These are phyloP conservation scores for Geranium rotundifolium DNA, from an alignment of 345 rosid species.

Conservation along the genomic window DNA sequence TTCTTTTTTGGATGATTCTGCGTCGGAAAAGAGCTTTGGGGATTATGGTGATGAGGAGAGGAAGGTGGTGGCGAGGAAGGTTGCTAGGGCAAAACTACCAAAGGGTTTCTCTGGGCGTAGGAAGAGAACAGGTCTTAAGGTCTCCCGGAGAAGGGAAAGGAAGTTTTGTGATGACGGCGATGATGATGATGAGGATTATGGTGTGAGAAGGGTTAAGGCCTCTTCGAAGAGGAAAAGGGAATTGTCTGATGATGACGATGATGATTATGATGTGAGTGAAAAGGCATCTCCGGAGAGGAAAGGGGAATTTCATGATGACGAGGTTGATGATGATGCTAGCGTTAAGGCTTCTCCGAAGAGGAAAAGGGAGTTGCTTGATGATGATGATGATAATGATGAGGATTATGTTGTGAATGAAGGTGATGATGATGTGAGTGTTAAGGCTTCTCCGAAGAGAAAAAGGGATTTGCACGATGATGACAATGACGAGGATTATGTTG, in stretches of 20 bases:
- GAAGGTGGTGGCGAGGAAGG: slow-evolving; percentile 21
- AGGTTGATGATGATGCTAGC: slow-evolving; percentile 14
- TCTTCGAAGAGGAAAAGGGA: too few relatives aligned
- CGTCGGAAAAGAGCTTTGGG: slow-evolving; percentile 40
- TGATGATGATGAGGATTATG: too few relatives aligned
- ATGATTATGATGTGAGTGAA: too few relatives aligned
- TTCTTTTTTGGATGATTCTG: slow-evolving; percentile 35
- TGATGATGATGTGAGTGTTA: slow-evolving; percentile 10
- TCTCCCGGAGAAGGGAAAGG: too few relatives aligned
- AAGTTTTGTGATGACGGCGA: too few relatives aligned
- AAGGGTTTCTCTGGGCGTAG: slow-evolving; percentile 9
- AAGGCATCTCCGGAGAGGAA: too few relatives aligned
- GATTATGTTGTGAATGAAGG: slow-evolving; percentile 18
- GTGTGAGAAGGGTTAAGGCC: too few relatives aligned
- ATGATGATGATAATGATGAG: slow-evolving; percentile 21
- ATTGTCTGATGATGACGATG: too few relatives aligned
- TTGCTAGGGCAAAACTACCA: slow-evolving; percentile 25
- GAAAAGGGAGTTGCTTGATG: slow-evolving; percentile 10
- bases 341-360: slow-evolving; percentile 15
- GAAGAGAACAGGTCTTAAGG: slow-evolving; percentile 3
- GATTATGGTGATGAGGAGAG: slow-evolving; percentile 25
- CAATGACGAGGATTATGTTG: slow-evolving; percentile 36
- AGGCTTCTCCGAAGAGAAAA: slow-evolving; percentile 12
- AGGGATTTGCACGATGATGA: slow-evolving; percentile 11
- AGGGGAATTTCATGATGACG: slow-evolving; percentile 1